Evolutionary conservation across 169 alveolate genomes (phyloP).

Genomic region (Plasmodium knowlesi): DNA sequence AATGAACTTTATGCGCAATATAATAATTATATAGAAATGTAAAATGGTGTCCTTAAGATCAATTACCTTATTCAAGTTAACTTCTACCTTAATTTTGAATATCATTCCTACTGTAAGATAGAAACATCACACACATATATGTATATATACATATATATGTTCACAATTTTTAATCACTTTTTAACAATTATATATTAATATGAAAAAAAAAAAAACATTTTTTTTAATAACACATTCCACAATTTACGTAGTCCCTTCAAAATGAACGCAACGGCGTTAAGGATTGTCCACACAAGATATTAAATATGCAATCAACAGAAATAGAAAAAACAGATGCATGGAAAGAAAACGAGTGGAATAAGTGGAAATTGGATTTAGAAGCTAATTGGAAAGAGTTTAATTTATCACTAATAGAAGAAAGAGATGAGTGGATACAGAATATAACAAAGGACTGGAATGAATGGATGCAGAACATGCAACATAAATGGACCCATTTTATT

Average conservation of each 20-base stretch:
- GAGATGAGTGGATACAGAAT: neutral
- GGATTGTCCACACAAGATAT: neutral
- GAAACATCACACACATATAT: neutral
- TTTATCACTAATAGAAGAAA: neutral
- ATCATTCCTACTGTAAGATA: neutral
- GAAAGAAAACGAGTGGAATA: neutral
- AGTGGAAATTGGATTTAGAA: neutral
- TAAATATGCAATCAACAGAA: neutral
- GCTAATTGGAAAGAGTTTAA: neutral
- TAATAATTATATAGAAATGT: neutral
- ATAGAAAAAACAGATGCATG: neutral
- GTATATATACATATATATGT: neutral
- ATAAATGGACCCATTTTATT: constrained; percentile 8
- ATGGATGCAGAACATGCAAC: constrained; percentile 4
- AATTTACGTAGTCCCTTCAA: neutral
- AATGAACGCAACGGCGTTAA: neutral
- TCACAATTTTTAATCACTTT: neutral
- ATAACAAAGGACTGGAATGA: constrained; percentile 1
- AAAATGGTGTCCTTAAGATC: neutral
- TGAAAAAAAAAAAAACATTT: neutral
- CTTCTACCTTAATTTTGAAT: neutral
- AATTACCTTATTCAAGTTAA: neutral
- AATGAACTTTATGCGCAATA: neutral
- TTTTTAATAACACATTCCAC: neutral
- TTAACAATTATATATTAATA: neutral